These are phyloP conservation scores for Bolboschoenoplectus hybrid DNA, from an alignment of 202 grass and related monocot species.

Conservation along the genomic window DNA sequence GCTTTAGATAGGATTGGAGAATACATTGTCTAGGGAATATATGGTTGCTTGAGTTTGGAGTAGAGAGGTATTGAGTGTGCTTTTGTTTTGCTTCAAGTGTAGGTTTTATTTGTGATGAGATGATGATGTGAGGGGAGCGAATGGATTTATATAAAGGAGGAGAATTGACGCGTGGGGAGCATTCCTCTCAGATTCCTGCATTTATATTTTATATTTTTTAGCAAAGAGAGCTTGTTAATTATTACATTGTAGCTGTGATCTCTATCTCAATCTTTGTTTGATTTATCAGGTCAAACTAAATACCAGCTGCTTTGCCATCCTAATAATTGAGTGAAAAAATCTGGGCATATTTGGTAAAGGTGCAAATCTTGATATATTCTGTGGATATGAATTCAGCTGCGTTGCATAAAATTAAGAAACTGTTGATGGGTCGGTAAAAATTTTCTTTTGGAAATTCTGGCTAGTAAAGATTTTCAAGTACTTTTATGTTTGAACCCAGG, in stretches of 20 bases:
- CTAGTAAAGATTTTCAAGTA: too few species aligned
- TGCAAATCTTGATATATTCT: background rate
- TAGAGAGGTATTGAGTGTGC: background rate
- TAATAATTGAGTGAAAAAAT: background rate
- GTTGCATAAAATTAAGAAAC: too few species aligned
- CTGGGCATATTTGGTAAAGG: background rate
- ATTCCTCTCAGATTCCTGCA: constrained; percentile 12
- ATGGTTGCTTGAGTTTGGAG: background rate
- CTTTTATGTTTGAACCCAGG: too few species aligned
- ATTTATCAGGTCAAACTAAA: background rate
- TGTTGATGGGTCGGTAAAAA: too few species aligned
- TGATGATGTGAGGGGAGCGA: background rate
- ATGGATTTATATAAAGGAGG: constrained; percentile 15
- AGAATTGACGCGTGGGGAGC: background rate
- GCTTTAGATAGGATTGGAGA: background rate
- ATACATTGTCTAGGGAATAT: background rate
- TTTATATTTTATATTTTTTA: background rate
- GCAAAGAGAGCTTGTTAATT: background rate
- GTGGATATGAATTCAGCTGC: too few species aligned
- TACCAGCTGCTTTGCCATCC: background rate
- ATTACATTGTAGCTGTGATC: background rate
- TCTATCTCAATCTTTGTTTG: background rate
- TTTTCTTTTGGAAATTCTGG: too few species aligned
- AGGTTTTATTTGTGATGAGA: background rate
- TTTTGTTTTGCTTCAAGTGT: background rate